Evolutionary conservation across 805 yeast genomes (phyloP).

Genomic region (Candida gorgasii): DNA sequence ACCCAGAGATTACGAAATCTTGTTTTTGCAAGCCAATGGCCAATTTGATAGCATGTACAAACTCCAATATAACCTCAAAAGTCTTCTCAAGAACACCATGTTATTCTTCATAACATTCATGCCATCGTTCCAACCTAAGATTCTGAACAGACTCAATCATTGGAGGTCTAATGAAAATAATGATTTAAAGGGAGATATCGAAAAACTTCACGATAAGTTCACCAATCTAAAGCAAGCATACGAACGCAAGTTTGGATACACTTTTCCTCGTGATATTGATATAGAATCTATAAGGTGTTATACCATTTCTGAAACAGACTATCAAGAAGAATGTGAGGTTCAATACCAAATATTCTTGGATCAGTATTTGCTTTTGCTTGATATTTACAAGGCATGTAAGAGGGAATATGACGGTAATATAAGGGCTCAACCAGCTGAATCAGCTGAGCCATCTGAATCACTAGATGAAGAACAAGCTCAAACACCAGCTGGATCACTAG

Average conservation of each 20-base stretch:
- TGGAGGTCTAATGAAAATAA: constrained; percentile 21
- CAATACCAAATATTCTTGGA: constrained; percentile 14
- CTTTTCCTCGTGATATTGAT: constrained; percentile 5
- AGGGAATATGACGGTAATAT: neutral
- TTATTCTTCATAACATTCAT: constrained; percentile 17
- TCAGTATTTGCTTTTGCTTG: constrained; percentile 5
- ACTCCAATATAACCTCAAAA: constrained; percentile 12
- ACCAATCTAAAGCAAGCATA: neutral
- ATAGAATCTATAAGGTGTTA: constrained; percentile 7
- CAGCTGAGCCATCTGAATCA: neutral
- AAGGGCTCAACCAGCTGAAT: neutral
- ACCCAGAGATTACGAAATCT: constrained; percentile 25
- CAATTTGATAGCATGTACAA: neutral
- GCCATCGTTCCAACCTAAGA: constrained; percentile 17
- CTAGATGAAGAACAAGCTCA: neutral
- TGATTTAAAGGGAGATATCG: constrained; percentile 17
- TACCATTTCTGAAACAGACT: neutral
- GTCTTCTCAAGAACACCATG: constrained; percentile 21
- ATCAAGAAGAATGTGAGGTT: constrained; percentile 11
- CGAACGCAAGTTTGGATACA: neutral
- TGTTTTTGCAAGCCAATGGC: neutral
- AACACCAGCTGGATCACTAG: neutral
- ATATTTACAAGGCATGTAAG: neutral
- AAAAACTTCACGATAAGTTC: constrained; percentile 6
- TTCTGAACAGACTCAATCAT: constrained; percentile 16